Percentiles rank a stretch among this genome's conserved stretches.
Conservation (phyloP, 2,329 filamentous ascomycete species). For the Penicillium sp. region DNA sequence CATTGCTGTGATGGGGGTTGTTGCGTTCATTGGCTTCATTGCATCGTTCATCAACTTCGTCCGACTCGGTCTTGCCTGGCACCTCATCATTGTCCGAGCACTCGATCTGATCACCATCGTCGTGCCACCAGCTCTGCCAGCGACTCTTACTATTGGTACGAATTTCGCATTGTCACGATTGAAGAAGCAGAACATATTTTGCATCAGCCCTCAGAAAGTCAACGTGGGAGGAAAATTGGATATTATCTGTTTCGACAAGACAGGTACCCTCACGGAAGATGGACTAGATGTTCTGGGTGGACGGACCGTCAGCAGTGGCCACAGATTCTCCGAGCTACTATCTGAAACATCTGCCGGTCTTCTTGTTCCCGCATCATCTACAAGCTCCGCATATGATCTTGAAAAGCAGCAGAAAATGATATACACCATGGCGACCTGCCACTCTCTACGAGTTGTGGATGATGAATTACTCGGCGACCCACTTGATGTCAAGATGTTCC, state of each 20-base stretch:
- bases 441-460: slow-evolving; percentile 85
- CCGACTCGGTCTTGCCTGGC: slow-evolving; percentile 79
- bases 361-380: slow-evolving; percentile 58
- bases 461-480: slow-evolving; percentile 90
- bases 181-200: slow-evolving; percentile 90
- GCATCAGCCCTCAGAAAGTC: slow-evolving; percentile 92
- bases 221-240: slow-evolving; percentile 97
- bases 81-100: slow-evolving; percentile 87
- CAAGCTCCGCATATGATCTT: slow-evolving; percentile 64
- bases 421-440: slow-evolving; percentile 96
- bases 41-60: slow-evolving; percentile 94
- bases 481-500: slow-evolving; percentile 97
- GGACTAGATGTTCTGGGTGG: slow-evolving; percentile 92
- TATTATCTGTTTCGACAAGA: slow-evolving; percentile 98
- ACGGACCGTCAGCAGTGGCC: slow-evolving; percentile 70
- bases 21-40: slow-evolving; percentile 84
- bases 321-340: slow-evolving; percentile 76
- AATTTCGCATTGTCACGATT: slow-evolving; percentile 89
- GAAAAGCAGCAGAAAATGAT: slow-evolving; percentile 71
- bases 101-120: slow-evolving; percentile 97
- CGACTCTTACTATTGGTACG: slow-evolving; percentile 93
- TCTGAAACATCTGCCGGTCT: slow-evolving; percentile 59
- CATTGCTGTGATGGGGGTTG: slow-evolving; percentile 90
- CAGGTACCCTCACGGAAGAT: slow-evolving; percentile 96
- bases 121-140: slow-evolving; percentile 90